Evolutionary conservation across 345 rosid genomes (phyloP).

Genomic region (Leavenworthia alabamica): DNA sequence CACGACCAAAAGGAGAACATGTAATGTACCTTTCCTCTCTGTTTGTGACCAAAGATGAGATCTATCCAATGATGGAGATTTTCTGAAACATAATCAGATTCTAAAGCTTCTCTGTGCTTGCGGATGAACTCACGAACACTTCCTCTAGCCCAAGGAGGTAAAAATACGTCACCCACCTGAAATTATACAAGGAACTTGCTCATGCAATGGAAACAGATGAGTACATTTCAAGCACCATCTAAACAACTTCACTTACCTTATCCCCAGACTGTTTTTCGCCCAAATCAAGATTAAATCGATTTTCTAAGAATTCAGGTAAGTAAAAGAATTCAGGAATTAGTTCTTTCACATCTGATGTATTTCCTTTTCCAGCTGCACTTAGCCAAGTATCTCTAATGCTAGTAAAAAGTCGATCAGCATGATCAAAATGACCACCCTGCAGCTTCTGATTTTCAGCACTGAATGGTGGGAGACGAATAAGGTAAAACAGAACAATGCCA

Average conservation of each 20-base stretch:
- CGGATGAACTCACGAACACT: constrained; percentile 83
- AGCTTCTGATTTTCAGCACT: constrained; percentile 92
- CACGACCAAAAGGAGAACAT: constrained; percentile 1
- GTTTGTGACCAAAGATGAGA: constrained; percentile 94
- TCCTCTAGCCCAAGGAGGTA: constrained; percentile 99
- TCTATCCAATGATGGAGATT: constrained; percentile 99
- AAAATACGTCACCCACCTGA: constrained; percentile 81
- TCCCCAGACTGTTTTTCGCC: constrained; percentile 99
- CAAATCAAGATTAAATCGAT: constrained; percentile 70
- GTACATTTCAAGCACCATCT: constrained; percentile 4
- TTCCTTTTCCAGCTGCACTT: too few species aligned
- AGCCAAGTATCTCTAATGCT: constrained; percentile 81
- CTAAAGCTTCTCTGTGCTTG: constrained; percentile 94
- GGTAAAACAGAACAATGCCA: constrained; percentile 91
- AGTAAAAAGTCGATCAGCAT: constrained; percentile 76
- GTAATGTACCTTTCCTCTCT: constrained; percentile 87
- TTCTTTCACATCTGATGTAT: too few species aligned
- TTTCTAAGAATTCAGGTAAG: too few species aligned
- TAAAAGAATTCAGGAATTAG: too few species aligned
- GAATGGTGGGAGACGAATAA: constrained; percentile 90
- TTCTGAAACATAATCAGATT: constrained; percentile 90
- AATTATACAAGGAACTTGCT: constrained; percentile 8
- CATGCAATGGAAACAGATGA: constrained; percentile 2
- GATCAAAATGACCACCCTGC: too few species aligned
- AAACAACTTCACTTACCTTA: constrained; percentile 53